Base-by-base conservation (phyloP, 2,329 filamentous ascomycete genomes). In the Polychaeton citri region DNA sequence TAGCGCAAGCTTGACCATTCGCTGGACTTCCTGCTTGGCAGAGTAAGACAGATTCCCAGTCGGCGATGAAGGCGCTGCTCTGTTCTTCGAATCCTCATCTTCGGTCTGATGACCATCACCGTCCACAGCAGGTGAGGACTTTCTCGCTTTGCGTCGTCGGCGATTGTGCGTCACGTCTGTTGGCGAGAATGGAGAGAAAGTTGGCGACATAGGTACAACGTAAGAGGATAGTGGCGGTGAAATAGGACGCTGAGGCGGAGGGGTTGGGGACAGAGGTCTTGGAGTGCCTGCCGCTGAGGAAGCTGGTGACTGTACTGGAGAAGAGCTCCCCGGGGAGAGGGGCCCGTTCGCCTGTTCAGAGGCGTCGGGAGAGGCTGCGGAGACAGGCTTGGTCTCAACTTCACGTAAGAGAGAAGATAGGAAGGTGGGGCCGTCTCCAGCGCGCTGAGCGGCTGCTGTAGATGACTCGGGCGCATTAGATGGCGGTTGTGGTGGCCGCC, bases 351-450 rank as follows among this genome's bases (percentile, higher is more conserved):
- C 42, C 17, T 54, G 46, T 10, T 55, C 52, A n/a, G 54, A 55
- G 3, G 44, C 45, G 19, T 46, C 47, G 8, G 54, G 52, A 6
- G 54, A 55, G 13, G 44, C 41, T 7, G 51, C 63, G 48, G 58
- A 62, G 20, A 52, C 53, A 43, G 52, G 57, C 45, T 61, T 66
- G 26, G 64, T 69, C 52, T 93, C 86, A 1, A 96, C 84, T 57
- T 96, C 88, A 54, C 82, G 85, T 34, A 96, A 64, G 5, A 96
- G 65, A 1, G 85, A 88, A 17, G 85, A 83, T 6, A 96, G 68
- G 53, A 96, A 88, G 5, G 83, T 87, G 6, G 85, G 82, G 6
- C 71, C 73, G 19, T 66, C 69, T 26, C 64, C 57, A 19, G 43
- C 50, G 35, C 48, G 49, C 41, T 52, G 55, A 12, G 45, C 44